phyloP scores from a whole-genome alignment of 2,329 filamentous ascomycete species.

The Alternaria burnsii region DNA sequence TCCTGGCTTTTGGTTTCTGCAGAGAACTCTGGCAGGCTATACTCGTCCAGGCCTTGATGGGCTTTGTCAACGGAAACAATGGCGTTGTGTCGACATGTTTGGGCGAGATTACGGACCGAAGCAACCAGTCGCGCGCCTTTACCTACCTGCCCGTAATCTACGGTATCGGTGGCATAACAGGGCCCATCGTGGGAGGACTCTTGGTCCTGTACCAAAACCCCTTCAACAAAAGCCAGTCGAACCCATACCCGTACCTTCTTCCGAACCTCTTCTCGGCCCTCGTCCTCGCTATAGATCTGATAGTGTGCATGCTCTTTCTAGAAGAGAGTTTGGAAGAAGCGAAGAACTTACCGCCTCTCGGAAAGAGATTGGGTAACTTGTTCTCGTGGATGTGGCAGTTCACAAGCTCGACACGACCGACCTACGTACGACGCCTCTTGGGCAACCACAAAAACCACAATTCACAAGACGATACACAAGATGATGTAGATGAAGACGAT shows the following conservation, averaged over 20 bases:
- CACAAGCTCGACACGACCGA: constrained; percentile 65
- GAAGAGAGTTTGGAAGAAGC: constrained; percentile 83
- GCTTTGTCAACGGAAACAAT: constrained; percentile 92
- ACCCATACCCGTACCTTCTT: constrained; percentile 80
- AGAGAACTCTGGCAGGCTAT: constrained; percentile 83
- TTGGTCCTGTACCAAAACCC: constrained; percentile 72
- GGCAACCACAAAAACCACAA: constrained; percentile 36
- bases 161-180: constrained; percentile 90
- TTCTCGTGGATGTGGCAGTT: constrained; percentile 78
- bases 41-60: constrained; percentile 87
- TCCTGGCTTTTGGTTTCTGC: constrained; percentile 88
- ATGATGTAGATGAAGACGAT: constrained; percentile 56
- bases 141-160: constrained; percentile 97
- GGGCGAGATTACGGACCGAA: constrained; percentile 93
- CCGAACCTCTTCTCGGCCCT: constrained; percentile 83
- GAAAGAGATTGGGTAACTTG: constrained; percentile 65
- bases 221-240: constrained; percentile 59
- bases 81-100: constrained; percentile 92
- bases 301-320: constrained; percentile 80
- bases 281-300: constrained; percentile 75
- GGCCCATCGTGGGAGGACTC: constrained; percentile 88
- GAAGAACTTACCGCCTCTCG: constrained; percentile 67
- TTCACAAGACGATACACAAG: constrained; percentile 46
- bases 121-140: constrained; percentile 92
- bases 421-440: constrained; percentile 61